A percentile compares a stretch with the other conserved stretches of the same genome.
Conservation (phyloP, 768 basidiomycete species). For the Gloeostereum incarnatum region DNA sequence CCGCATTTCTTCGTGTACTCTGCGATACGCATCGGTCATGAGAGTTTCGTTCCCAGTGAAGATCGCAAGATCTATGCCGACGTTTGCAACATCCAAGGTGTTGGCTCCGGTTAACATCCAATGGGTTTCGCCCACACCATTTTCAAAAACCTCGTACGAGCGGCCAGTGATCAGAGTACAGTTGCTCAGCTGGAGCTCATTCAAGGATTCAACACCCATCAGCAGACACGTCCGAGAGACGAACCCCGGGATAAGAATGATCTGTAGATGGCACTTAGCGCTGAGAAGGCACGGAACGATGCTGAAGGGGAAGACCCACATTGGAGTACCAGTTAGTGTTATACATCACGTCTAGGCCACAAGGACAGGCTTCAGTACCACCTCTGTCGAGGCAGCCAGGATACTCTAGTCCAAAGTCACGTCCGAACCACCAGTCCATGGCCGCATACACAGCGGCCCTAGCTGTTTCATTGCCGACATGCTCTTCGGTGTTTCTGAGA, state of each 20-base stretch:
- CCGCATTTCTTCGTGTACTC: slow-evolving; percentile 43
- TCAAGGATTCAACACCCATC: slow-evolving; percentile 24
- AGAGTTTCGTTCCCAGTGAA: slow-evolving; percentile 32
- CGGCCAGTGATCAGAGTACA: slow-evolving; percentile 44
- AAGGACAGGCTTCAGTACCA: slow-evolving; percentile 46
- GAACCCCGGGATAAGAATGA: slow-evolving; percentile 56
- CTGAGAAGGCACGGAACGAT: neutral
- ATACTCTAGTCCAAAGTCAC: slow-evolving; percentile 49
- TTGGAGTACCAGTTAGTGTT: slow-evolving; percentile 63
- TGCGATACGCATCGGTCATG: slow-evolving; percentile 37
- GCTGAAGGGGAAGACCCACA: slow-evolving; percentile 18
- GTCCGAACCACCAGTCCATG: slow-evolving; percentile 57
- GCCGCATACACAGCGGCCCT: slow-evolving; percentile 25
- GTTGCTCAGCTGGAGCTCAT: slow-evolving; percentile 24
- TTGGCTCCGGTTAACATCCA: slow-evolving; percentile 57
- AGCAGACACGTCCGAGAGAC: slow-evolving; percentile 51
- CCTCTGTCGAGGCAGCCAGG: slow-evolving; percentile 45
- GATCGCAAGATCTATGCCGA: slow-evolving; percentile 44
- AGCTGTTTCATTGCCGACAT: slow-evolving; percentile 11
- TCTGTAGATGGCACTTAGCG: slow-evolving; percentile 17
- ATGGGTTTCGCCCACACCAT: slow-evolving; percentile 29
- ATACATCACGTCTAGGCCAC: slow-evolving; percentile 39
- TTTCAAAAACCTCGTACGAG: slow-evolving; percentile 38
- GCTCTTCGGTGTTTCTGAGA: slow-evolving; percentile 25
- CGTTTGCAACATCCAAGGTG: slow-evolving; percentile 52